Evolutionary conservation across 352 stramenopile genomes (phyloP), one percentile per base, ranked within the genome.

Genomic region (Phytopythium litorale): DNA sequence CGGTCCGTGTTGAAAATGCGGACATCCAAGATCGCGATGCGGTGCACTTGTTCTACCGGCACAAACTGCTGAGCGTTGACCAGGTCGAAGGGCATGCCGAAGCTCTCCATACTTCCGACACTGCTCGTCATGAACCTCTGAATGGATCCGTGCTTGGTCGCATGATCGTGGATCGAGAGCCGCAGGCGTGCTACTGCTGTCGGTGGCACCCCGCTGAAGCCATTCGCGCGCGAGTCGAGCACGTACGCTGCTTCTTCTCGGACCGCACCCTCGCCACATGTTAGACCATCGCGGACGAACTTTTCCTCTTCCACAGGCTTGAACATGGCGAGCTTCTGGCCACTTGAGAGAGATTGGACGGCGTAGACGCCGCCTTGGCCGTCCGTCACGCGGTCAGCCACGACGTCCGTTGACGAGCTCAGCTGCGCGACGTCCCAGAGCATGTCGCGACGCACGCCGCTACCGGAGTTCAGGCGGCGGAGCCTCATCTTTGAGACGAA

Each of bases 1-100:
- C 88, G 83, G 60, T 97, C 88, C 19, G 81, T 92, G 60, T 97
- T 96, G 68, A 94, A 93, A 33, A 96, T 70, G 3, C 88, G 81
- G 16, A 94, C 62, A 35, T 97, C 88, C 16, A 97, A 64, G 21
- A 96, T 51, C 0, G 76, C 88, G 48, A 97, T 94, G 52, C 78
- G 78, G 33, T 96, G 88, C 21, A 97, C 81, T 49, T 97, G 84
- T 8, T 89, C 81, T 1, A 89, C 78, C 0, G 79, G 70, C 1
- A 88, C 79, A 43, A 92, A 92, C 49, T 73, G 70, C n/a, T 65
- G 64, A 1, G 84, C 81, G 56, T 86, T 85, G 3, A 64, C 57
- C 6, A 85, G 66, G 18, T 91, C 72, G 25, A 86, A 88, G 3
- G 81, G 78, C 81, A 92, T 91, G 30, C 88, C 88, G 51, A 89